Percentiles rank a stretch among this genome's conserved stretches.
Conservation (phyloP, 129 eudicot genomes). For the Daucus carota region DH1_v3.0 NC_030386.2:18527001-18527500, state of each 20-base stretch:
- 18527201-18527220: constrained; percentile 64
- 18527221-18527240: constrained; percentile 60
- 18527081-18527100: constrained; percentile 45
- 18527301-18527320: constrained; percentile 43
- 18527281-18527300: constrained; percentile 42
- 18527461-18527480: constrained; percentile 80
- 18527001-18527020: constrained; percentile 56
- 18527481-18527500: constrained; percentile 66
- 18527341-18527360: constrained; percentile 66
- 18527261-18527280: constrained; percentile 43
- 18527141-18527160: constrained; percentile 79
- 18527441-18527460: constrained; percentile 91
- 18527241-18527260: constrained; percentile 45
- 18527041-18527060: constrained; percentile 76
- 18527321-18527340: constrained; percentile 62
- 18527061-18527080: constrained; percentile 65
- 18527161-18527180: constrained; percentile 80
- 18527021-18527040: constrained; percentile 50
- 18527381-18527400: constrained; percentile 15
- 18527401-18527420: constrained; percentile 49
- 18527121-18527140: constrained; percentile 38
- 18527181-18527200: constrained; percentile 44
- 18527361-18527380: constrained; percentile 59
- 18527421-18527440: constrained; percentile 62
- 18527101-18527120: constrained; percentile 17